Conservation (phyloP, 108 stramenopile species). For the Cyclotella kingstonii region DNA sequence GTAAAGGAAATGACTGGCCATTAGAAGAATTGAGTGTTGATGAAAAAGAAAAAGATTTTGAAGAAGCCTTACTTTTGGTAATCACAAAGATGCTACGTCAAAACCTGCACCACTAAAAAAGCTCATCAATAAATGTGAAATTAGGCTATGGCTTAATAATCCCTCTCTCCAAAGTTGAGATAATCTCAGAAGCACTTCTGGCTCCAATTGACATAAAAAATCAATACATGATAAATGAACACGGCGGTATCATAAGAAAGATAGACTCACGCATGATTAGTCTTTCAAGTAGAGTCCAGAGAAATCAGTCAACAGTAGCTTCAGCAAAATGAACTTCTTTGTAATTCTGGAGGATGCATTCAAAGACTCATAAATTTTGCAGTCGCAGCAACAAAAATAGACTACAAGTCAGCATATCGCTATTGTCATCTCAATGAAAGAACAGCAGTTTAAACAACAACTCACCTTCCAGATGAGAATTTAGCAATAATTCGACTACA, state of each 20-base stretch:
- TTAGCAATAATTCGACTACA: conserved; percentile 10
- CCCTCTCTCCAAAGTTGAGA: background rate
- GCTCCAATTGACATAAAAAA: conserved; percentile 1
- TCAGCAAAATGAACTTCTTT: background rate
- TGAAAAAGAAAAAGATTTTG: background rate
- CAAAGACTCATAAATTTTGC: conserved; percentile 6
- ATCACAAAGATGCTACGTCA: background rate
- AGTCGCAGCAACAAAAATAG: conserved; percentile 9
- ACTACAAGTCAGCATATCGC: conserved; percentile 13
- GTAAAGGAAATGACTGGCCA: conserved; percentile 8
- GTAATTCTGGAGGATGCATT: background rate
- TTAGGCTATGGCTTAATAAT: background rate
- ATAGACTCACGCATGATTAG: conserved; percentile 12
- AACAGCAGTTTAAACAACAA: conserved; percentile 12
- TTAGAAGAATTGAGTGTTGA: background rate
- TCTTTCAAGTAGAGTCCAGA: background rate
- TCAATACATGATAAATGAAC: conserved; percentile 7
- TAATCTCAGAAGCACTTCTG: background rate
- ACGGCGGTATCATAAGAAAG: conserved; percentile 1
- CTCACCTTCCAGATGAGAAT: conserved; percentile 3
- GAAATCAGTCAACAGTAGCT: background rate
- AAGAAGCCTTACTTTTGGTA: conserved; percentile 8
- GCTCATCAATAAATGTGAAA: background rate
- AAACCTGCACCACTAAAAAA: background rate
- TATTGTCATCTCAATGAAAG: background rate